Base-by-base conservation (phyloP, 805 yeast genomes). In the Diddensiella santjacobensis region DNA sequence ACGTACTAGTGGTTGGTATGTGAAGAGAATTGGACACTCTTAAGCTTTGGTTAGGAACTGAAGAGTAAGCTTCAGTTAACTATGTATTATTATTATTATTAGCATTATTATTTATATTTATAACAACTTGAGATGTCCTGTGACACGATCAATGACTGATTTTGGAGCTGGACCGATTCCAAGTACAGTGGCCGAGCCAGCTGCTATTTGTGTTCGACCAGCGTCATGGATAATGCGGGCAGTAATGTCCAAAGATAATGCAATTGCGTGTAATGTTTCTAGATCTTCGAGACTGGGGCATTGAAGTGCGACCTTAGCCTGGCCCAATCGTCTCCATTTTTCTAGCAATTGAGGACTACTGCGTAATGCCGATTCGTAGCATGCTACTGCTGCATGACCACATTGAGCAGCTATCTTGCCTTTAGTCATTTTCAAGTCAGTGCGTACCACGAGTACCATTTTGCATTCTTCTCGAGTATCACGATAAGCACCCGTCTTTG, bases 341-440 rank as follows among this genome's bases (percentile, higher is more conserved):
- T 70, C 66, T 8, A 89, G 74, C 72, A 84, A 66, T 10, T 71
- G 71, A 13, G 87, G 82, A 54, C 86, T 82, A 53, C 79, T 76
- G 3, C 74, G 71, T 3, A 73, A 75, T 1, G 79, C 71, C 22
- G 61, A 56, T 59, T 85, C 82, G 67, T 86, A 93, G 57, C 93
- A 80, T 0, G 93, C 90, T 29, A 93, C 74, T 0, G 98, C 95
- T n/a, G 99, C 99, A 70, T 93, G 99, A 33, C 89, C 83, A 66
- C 98, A 91, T 63, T 93, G 99, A 3, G 99, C 99, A 3, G 98
- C 97, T 2, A 87, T 83, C 63, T 93, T 93, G 19, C 99, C 99
- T 67, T 87, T 88, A 26, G 84, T 81, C 98, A 93, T 93, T 38
- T 80, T 83, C 52, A 93, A 70, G 64, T 93, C 99, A 23, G 83